Conservation (phyloP, 352 stramenopile genomes). For the Globisporangium recalcitrans region DNA sequence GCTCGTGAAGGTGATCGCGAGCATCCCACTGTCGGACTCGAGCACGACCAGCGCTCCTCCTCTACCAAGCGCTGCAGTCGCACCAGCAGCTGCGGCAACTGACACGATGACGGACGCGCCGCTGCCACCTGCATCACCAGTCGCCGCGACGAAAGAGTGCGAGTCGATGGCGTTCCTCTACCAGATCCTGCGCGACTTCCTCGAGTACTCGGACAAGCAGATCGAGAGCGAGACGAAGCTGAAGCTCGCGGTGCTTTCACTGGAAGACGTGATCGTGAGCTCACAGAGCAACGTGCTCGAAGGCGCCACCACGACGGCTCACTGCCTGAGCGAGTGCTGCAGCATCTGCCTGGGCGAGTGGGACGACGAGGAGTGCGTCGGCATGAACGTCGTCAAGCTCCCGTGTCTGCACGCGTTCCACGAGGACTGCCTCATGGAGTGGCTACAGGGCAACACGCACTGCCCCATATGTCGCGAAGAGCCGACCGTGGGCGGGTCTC, state of each 20-base stretch:
- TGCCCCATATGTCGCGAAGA: conserved; percentile 86
- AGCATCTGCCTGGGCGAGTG: conserved; percentile 82
- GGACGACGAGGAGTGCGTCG: conserved; percentile 73
- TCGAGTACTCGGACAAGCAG: conserved; percentile 82
- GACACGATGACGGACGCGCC: not conserved
- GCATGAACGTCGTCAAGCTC: conserved; percentile 81
- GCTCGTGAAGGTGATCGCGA: conserved; percentile 77
- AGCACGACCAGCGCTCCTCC: conserved; percentile 6
- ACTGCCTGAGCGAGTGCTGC: conserved; percentile 68
- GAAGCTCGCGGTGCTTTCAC: conserved; percentile 72
- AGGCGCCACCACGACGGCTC: conserved; percentile 15
- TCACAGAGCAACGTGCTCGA: conserved; percentile 60
- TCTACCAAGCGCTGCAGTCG: conserved; percentile 13
- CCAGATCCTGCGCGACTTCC: conserved; percentile 71
- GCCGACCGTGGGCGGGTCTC: conserved; percentile 26
- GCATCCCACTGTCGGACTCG: conserved; percentile 49
- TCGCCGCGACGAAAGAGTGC: conserved; percentile 17
- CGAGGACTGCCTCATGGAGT: conserved; percentile 84
- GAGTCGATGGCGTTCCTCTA: conserved; percentile 60
- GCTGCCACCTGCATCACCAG: not conserved
- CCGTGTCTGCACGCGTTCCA: conserved; percentile 83
- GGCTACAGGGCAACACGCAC: conserved; percentile 74
- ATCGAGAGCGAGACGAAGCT: conserved; percentile 83
- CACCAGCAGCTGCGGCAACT: not conserved
- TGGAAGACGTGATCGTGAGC: conserved; percentile 80